Percentiles rank a stretch among this genome's conserved stretches.
phyloP scores from a whole-genome alignment of 805 yeast genomes.

The Clavispora vitiphila region DNA sequence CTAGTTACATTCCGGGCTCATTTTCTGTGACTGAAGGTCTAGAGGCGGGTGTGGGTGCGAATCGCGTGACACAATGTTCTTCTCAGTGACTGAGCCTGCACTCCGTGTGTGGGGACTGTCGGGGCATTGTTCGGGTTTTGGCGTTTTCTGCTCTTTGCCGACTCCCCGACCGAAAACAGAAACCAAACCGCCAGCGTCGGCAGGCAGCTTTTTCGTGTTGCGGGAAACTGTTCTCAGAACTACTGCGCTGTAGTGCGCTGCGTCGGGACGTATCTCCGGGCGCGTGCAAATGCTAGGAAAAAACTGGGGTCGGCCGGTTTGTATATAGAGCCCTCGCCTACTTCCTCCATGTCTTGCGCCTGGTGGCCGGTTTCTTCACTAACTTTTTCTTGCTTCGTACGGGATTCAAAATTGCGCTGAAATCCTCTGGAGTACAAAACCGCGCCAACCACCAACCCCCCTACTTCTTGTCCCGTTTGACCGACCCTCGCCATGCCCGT shows the following conservation, averaged over 20 bases:
- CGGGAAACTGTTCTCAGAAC: not conserved
- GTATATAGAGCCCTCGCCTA: not conserved
- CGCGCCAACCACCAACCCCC: too few relatives aligned
- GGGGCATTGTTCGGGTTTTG: too few relatives aligned
- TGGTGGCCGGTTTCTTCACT: not conserved
- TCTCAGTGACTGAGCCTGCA: not conserved
- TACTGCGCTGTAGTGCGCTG: not conserved
- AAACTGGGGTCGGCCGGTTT: not conserved
- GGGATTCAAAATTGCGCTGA: too few relatives aligned
- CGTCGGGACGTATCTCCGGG: not conserved
- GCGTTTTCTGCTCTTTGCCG: too few relatives aligned
- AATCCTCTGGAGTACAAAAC: too few relatives aligned
- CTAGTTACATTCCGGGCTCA: not conserved
- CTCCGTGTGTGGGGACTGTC: not conserved
- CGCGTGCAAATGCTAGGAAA: not conserved
- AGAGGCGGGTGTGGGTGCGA: not conserved
- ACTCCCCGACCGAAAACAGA: too few relatives aligned
- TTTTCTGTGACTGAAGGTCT: not conserved
- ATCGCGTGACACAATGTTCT: not conserved
- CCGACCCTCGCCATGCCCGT: constrained; percentile 44
- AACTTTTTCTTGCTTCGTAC: not conserved
- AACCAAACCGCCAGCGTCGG: too few relatives aligned
- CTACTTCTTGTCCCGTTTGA: too few relatives aligned
- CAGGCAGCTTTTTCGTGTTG: too few relatives aligned
- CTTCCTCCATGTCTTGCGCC: not conserved